Evolutionary conservation across 2,329 filamentous ascomycete genomes (phyloP).

Genomic region (Mariannaea elegans): DNA sequence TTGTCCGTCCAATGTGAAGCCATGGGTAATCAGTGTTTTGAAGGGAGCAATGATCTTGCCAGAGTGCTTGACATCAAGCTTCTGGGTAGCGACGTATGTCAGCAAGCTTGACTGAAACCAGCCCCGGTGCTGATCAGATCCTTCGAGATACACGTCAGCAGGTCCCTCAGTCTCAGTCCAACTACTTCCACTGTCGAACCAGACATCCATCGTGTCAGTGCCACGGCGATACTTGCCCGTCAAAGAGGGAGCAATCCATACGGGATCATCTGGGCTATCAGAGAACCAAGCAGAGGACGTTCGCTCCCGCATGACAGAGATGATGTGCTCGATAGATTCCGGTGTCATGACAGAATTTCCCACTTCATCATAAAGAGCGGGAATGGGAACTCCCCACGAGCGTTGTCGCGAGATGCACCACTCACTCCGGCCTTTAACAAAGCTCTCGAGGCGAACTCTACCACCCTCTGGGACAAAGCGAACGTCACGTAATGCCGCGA

Average conservation of each 20-base stretch:
- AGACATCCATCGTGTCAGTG: constrained; percentile 98
- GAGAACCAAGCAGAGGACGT: constrained; percentile 97
- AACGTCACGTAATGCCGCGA: constrained; percentile 75
- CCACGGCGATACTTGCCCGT: constrained; percentile 74
- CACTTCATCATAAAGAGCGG: constrained; percentile 79
- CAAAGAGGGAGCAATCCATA: constrained; percentile 78
- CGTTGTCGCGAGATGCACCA: constrained; percentile 99
- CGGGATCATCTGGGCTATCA: constrained; percentile 76
- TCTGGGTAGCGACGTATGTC: constrained; percentile 78
- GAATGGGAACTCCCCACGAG: constrained; percentile 96
- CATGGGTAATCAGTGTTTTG: constrained; percentile 90
- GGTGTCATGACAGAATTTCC: constrained; percentile 82
- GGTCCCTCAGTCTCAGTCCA: constrained; percentile 72
- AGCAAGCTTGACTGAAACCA: constrained; percentile 98
- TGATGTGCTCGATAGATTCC: constrained; percentile 84
- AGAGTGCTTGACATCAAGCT: constrained; percentile 41
- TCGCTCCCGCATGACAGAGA: constrained; percentile 76
- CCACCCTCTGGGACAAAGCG: constrained; percentile 82
- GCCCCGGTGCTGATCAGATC: constrained; percentile 93
- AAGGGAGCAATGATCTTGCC: constrained; percentile 69
- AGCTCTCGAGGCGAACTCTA: constrained; percentile 79
- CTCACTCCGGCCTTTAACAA: constrained; percentile 86
- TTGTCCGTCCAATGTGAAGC: constrained; percentile 87
- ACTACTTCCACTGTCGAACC: constrained; percentile 98
- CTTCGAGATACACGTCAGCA: constrained; percentile 92